Evolutionary conservation across 1,139 yeast species (phyloP).

Genomic region (Candida sp.): DNA sequence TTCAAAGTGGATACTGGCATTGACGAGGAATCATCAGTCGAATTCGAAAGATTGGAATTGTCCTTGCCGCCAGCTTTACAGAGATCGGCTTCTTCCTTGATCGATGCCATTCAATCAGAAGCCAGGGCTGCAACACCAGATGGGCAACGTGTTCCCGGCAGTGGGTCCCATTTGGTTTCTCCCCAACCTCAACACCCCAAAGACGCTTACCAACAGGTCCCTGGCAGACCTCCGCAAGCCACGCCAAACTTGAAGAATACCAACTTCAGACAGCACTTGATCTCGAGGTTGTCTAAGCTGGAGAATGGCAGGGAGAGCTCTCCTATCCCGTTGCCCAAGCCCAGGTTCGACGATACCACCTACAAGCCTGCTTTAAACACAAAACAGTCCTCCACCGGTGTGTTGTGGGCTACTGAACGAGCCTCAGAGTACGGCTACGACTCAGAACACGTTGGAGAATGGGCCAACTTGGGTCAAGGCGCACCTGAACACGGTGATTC

Average conservation of each 20-base stretch:
- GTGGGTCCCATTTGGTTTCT: constrained; percentile 7
- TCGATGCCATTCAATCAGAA: constrained; percentile 33
- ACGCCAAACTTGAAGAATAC: constrained; percentile 16
- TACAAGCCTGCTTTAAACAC: constrained; percentile 67
- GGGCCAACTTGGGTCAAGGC: constrained; percentile 76
- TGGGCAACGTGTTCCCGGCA: background rate
- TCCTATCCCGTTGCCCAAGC: constrained; percentile 59
- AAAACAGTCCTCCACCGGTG: constrained; percentile 69
- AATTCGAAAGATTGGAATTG: constrained; percentile 50
- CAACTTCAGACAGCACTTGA: constrained; percentile 23
- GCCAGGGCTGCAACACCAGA: background rate
- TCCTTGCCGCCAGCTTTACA: constrained; percentile 49
- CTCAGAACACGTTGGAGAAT: constrained; percentile 48
- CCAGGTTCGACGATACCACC: constrained; percentile 47
- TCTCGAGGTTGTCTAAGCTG: constrained; percentile 33
- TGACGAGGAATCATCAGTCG: constrained; percentile 22
- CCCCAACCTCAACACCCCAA: constrained; percentile 15
- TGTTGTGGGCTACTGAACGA: constrained; percentile 71
- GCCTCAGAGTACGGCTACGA: constrained; percentile 65
- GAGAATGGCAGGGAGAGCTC: constrained; percentile 45
- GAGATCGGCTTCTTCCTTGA: constrained; percentile 44
- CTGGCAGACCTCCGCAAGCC: constrained; percentile 17
- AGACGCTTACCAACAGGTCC: constrained; percentile 7
- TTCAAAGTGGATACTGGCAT: constrained; percentile 10
- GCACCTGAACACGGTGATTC: constrained; percentile 73